Conservation (phyloP, 2,329 filamentous ascomycete species). For the Pseudocercospora crystallina region DNA sequence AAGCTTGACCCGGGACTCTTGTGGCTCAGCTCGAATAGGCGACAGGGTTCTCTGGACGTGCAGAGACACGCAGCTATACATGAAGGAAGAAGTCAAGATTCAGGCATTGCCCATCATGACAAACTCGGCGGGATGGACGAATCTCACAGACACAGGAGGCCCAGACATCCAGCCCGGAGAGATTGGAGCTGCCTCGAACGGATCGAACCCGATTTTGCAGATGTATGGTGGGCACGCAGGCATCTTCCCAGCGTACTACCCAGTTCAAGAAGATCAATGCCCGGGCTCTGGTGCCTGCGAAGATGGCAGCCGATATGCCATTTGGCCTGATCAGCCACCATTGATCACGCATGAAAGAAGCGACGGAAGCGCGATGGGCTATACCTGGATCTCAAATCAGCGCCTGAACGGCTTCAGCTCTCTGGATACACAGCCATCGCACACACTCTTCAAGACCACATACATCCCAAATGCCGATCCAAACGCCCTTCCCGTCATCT, state of each 20-base stretch:
- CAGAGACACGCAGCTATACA: slow-evolving; percentile 24
- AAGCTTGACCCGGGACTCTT: slow-evolving; percentile 27
- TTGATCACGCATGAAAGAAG: slow-evolving; percentile 12
- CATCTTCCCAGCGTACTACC: slow-evolving; percentile 18
- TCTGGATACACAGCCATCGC: slow-evolving; percentile 15
- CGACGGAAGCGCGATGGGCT: slow-evolving; percentile 17
- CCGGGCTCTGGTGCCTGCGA: slow-evolving; percentile 21
- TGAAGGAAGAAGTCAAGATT: slow-evolving; percentile 5
- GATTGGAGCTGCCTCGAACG: slow-evolving; percentile 19
- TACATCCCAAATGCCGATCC: slow-evolving; percentile 9
- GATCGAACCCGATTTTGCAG: slow-evolving; percentile 19
- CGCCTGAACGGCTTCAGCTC: slow-evolving; percentile 15
- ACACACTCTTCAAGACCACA: slow-evolving; percentile 22
- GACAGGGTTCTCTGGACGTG: slow-evolving; percentile 28
- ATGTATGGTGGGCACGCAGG: slow-evolving; percentile 22
- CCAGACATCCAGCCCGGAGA: slow-evolving; percentile 11
- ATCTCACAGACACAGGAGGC: slow-evolving; percentile 14
- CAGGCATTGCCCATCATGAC: slow-evolving; percentile 18
- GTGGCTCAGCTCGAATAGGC: slow-evolving; percentile 21
- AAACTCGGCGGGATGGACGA: slow-evolving; percentile 26
- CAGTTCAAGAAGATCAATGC: slow-evolving; percentile 21
- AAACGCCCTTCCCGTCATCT: slow-evolving; percentile 20
- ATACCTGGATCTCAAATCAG: slow-evolving; percentile 24
- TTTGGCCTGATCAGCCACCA: slow-evolving; percentile 27
- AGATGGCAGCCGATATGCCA: slow-evolving; percentile 23